Evolutionary conservation across 768 basidiomycete species (phyloP), one percentile per base, ranked within the genome.

Genomic region (Galerina sulciceps): DNA sequence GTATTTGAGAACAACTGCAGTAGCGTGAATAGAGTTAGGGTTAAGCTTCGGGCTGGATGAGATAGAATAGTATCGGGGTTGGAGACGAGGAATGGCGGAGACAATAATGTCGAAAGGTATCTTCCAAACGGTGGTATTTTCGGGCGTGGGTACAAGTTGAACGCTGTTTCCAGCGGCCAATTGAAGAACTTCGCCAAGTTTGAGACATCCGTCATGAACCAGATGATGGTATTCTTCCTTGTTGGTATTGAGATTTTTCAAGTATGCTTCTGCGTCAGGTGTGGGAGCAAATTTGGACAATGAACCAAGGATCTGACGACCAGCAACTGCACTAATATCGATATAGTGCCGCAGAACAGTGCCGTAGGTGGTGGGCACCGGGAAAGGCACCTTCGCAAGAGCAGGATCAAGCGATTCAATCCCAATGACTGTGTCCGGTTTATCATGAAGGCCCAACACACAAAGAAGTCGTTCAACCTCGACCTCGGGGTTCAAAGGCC

Each of bases 401-500:
- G 96, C 94, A 17, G 97, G 96, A 69, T 99, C 96, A 58, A 99
- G 87, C n/a, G 94, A 96, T 70, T 95, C 94, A 58, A 99, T 94
- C 63, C 88, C 86, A 67, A 99, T 93, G 47, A 94, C 86, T 38
- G 83, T 81, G 72, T 96, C 88, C 69, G 86, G 85, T 78, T 93
- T 93, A 60, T 89, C 82, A 63, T 83, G 81, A 10, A 99, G 82
- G 22, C 95, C 96, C 47, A 99, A 88, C 40, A 89, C 84, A 61
- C 85, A 89, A 17, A 99, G 84, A 22, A 97, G 84, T 55, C 96
- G 89, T 53, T 93, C 87, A 43, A 99, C 95, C 68, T 99, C 96
- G 45, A 88, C 72, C 60, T 97, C 93, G 8, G 96, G 85, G 76
- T 99, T 99, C 56, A 88, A 86, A 11, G 97, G 96, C 96, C 96